Evolutionary conservation across 2,329 filamentous ascomycete species (phyloP), one percentile per base, ranked within the genome.

Genomic region (Zasmidium cellare): DNA sequence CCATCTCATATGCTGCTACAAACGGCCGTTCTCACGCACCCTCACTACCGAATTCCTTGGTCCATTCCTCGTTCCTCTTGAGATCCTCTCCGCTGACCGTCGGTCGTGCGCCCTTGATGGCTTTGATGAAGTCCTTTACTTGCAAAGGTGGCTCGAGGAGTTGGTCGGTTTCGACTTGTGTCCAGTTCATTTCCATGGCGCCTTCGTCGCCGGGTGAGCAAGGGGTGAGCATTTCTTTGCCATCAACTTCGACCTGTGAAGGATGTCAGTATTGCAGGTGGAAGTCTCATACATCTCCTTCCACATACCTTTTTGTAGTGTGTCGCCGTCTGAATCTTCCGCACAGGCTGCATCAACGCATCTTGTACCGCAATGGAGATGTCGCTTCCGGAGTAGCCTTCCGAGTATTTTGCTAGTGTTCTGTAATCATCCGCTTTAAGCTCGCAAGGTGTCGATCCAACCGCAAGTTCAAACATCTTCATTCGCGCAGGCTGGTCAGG

Each of bases 341-440:
- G 84, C 61, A 99, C 90, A 1, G 94, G 96, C 71, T 97, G 92
- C 94, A 99, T 99, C 41, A 99, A 80, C 0, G 94, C 94, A 72
- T 96, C 90, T 75, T 99, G 94, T 19, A 97, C 94, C 2, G 91
- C 92, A 71, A 97, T 97, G 69, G 84, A 86, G 68, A 99, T 97
- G 84, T 99, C 94, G 63, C 90, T 96, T 35, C 94, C 94, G 0
- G 92, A 97, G 76, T 96, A 99, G 0, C 94, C 94, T 59, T 97
- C 93, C 52, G 91, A 92, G 70, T 93, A 79, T 68, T 89, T 83
- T 2, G 89, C 92, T 63, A 99, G 79, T 56, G 87, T 85, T 66
- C 87, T 86, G 75, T 87, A 97, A 74, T 99, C 94, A 31, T 86
- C 83, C 16, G 84, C 77, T 57, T 86, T 87, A 60, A 99, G 81